These are phyloP conservation scores for Aspergillus ochraceoroseus DNA, from an alignment of 2,329 filamentous ascomycete genomes.

Conservation along the genomic window DNA sequence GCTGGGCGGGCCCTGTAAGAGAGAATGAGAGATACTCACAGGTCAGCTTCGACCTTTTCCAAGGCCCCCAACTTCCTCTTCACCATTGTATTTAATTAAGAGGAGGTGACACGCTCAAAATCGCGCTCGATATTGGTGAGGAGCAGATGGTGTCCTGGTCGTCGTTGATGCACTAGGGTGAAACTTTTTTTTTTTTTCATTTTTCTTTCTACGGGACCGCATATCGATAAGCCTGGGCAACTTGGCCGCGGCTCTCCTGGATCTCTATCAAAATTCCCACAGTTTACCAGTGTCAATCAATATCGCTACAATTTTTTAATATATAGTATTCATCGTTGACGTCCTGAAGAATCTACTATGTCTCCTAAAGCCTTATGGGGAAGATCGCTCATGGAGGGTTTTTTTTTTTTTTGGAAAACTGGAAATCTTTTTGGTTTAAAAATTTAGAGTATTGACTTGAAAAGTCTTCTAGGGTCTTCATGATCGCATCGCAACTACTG, in stretches of 20 bases:
- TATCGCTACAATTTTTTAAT: too few species aligned
- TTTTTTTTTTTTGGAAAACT: too few species aligned
- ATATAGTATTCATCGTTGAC: too few species aligned
- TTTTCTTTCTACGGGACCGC: slow-evolving; percentile 4
- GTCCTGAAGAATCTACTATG: too few species aligned
- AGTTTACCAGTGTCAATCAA: too few species aligned
- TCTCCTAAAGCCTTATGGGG: too few species aligned
- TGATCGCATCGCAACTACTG: slow-evolving; percentile 43
- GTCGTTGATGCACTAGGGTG: slow-evolving; percentile 6
- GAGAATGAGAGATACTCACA: slow-evolving; percentile 50
- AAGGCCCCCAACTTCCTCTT: slow-evolving; percentile 88
- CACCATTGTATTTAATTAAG: slow-evolving; percentile 52
- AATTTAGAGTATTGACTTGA: slow-evolving; percentile 24
- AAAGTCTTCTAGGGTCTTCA: slow-evolving; percentile 33
- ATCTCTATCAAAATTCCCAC: too few species aligned
- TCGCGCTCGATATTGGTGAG: slow-evolving; percentile 53
- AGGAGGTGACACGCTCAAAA: slow-evolving; percentile 52
- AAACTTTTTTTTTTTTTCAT: slow-evolving; percentile 15
- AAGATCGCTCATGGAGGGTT: too few species aligned
- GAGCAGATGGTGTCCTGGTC: slow-evolving; percentile 53
- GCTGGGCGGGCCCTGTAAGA: neutral
- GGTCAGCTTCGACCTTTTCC: slow-evolving; percentile 90
- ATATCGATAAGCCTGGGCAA: slow-evolving; percentile 14
- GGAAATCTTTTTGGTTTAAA: slow-evolving; percentile 22
- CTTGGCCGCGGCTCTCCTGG: too few species aligned